Percentiles rank a stretch among this genome's conserved stretches.
Evolutionary conservation across 306 rosid species (phyloP).

Genomic region (Fagus crenata): DNA sequence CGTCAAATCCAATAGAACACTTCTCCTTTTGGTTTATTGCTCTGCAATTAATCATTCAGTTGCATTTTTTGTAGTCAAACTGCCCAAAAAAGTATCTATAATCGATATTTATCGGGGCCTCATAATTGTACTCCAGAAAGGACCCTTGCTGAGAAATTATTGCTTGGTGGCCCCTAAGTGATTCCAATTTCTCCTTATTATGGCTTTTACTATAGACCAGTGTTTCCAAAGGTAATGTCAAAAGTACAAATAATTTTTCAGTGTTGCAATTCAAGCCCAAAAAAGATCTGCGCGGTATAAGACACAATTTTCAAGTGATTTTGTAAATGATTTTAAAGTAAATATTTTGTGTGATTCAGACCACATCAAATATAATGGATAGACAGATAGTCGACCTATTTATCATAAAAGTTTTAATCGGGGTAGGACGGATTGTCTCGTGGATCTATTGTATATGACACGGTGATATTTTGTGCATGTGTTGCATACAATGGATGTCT

Average conservation of each 20-base stretch:
- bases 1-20: no score
- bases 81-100: background rate
- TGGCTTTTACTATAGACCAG: background rate
- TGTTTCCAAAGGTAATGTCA: background rate
- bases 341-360: no score
- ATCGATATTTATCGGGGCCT: background rate
- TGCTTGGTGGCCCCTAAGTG: background rate
- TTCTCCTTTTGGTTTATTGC: background rate
- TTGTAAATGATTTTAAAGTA: background rate
- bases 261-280: background rate
- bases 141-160: background rate
- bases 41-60: background rate
- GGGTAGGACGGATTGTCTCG: no score
- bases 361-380: no score
- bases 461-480: no score
- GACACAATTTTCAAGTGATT: background rate
- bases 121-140: background rate
- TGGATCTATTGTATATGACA: no score
- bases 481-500: no score
- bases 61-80: background rate
- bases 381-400: no score
- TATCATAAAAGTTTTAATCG: no score
- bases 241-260: background rate
- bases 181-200: background rate
- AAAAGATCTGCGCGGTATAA: background rate